Evolutionary conservation across 2,329 filamentous ascomycete genomes (phyloP).

Genomic region (Aschersonia sp.): DNA sequence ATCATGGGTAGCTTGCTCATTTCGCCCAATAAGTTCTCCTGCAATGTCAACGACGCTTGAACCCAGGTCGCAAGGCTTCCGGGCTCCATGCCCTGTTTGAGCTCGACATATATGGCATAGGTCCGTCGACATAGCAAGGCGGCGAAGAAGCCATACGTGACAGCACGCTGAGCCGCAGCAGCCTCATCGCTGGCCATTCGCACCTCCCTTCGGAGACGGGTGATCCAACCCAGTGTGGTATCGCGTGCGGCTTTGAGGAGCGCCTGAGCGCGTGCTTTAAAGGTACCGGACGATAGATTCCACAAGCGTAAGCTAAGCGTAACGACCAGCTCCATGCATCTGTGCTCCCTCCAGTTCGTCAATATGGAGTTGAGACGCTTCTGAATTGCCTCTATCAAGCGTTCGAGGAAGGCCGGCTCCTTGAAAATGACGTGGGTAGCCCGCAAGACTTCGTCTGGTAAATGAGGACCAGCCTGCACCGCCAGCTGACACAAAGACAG

Average conservation of each 20-base stretch:
- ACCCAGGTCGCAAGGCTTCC: no score
- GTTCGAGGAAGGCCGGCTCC: conserved; percentile 33
- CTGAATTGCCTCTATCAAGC: conserved; percentile 31
- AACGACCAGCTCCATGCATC: conserved; percentile 43
- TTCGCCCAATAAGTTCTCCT: no score
- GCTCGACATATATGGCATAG: conserved; percentile 10
- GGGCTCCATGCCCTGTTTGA: no score
- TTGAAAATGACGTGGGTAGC: conserved; percentile 32
- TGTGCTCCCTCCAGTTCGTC: conserved; percentile 42
- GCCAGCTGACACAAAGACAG: conserved; percentile 35
- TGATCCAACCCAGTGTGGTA: conserved; percentile 35
- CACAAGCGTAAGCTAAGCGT: conserved; percentile 30
- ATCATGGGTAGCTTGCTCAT: no score
- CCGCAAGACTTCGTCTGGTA: conserved; percentile 20
- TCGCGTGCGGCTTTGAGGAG: conserved; percentile 26
- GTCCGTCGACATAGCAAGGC: conserved; percentile 38
- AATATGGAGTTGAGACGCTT: conserved; percentile 26
- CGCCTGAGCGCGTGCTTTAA: conserved; percentile 7
- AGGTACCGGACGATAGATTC: conserved; percentile 1
- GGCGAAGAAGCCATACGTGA: conserved; percentile 36
- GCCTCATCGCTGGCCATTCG: conserved; percentile 20
- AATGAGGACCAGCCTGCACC: conserved; percentile 32
- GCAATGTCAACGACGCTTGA: no score
- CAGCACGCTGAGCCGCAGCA: conserved; percentile 14
- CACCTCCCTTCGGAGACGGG: conserved; percentile 28